phyloP scores from a whole-genome alignment of 1,284 basidiomycete genomes.

The Heliocybe sulcata region DNA sequence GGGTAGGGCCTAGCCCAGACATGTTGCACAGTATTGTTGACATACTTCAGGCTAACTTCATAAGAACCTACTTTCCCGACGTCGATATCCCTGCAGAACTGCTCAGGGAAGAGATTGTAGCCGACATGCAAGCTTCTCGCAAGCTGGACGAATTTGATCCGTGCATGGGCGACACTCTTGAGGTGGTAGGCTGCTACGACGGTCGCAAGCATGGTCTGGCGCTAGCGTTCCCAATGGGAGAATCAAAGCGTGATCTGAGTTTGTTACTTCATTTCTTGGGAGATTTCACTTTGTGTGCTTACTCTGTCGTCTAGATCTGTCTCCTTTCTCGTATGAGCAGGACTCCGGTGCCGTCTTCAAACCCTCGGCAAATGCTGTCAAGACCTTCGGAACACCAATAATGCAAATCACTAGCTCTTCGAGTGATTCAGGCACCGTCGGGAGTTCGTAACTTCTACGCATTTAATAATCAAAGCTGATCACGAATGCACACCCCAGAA shows the following conservation, averaged over 20 bases:
- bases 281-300: conserved; percentile 7
- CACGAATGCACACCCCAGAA: conserved; percentile 6
- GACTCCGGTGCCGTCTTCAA: conserved; percentile 27
- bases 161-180: conserved; percentile 43
- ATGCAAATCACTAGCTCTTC: conserved; percentile 32
- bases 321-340: conserved; percentile 26
- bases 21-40: background rate
- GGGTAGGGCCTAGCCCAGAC: conserved; percentile 31
- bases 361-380: conserved; percentile 31
- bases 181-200: conserved; percentile 26
- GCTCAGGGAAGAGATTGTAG: conserved; percentile 44
- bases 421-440: background rate
- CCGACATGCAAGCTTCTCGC: conserved; percentile 30
- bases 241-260: conserved; percentile 54
- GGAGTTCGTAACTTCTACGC: background rate
- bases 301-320: conserved; percentile 36
- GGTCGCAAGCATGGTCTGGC: conserved; percentile 22
- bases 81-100: conserved; percentile 61
- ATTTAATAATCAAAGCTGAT: background rate
- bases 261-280: conserved; percentile 16
- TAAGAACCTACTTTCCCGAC: conserved; percentile 63
- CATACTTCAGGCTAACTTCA: conserved; percentile 50
- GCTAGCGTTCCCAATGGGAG: conserved; percentile 58
- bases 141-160: conserved; percentile 43
- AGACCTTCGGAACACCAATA: conserved; percentile 50